Evolutionary conservation across 441 rosid species (phyloP), one percentile per base, ranked within the genome.

Genomic region (Sinapis alba): DNA sequence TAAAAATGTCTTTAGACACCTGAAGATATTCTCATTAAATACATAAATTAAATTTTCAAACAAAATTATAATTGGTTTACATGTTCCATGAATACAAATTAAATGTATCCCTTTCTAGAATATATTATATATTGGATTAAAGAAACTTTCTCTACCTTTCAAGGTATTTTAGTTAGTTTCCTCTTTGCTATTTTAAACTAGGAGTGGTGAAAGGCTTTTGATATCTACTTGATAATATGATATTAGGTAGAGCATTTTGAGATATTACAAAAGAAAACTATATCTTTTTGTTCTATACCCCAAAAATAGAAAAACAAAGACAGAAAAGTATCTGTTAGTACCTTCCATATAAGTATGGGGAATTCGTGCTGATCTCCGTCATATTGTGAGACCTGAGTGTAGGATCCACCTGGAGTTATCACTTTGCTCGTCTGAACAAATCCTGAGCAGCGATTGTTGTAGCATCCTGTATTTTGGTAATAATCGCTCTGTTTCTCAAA

Each of bases 281-380:
- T 16, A 47, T 47, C 21, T 47, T 47, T 16, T 47, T 47, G 54
- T 21, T 47, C 10, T 47, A 47, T 16, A 21, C 54, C 10, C 54
- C 54, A 3, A 23, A 23, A 3, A 23, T 3, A 23, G 26, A 32
- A 28, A 28, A 43, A 13, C 16, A 4, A 45, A 45, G 51, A 45
- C 19, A 15, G 0, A 5, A 43, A 43, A 43, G 6, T n/a, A 15
- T 30, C 6, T 45, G 51, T 45, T 45, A 45, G 56, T 53, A 53
- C 86, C 84, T 85, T 85, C 87, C 87, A 80, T 18, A 84, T 53
- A 32, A 79, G 81, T 51, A 86, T 62, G 59, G 71, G 62, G 74
- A 86, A 70, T 19, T 45, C 83, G 30, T 82, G 77, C 62, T 84
- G 89, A 3, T 60, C 7, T 38, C 76, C 60, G 21, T 73, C 69